phyloP scores from a whole-genome alignment of 2,329 filamentous ascomycete genomes.

The Penicillium crustosum region DNA sequence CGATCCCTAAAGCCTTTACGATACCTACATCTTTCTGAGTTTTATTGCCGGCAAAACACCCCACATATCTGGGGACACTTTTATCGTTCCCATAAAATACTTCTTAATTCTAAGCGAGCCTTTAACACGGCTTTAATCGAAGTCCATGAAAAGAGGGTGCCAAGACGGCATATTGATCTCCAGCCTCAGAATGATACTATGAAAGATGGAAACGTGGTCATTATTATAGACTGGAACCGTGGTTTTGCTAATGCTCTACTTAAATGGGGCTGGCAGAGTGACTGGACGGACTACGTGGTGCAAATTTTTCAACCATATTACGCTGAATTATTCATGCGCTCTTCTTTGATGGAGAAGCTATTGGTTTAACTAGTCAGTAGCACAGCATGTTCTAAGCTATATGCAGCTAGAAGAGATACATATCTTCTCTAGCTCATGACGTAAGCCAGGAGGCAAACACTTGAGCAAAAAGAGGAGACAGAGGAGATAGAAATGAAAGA shows the following conservation, averaged over 20 bases:
- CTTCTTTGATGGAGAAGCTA: background rate
- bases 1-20: too few species aligned
- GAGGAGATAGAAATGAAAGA: too few species aligned
- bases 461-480: too few species aligned
- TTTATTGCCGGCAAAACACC: too few species aligned
- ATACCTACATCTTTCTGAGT: too few species aligned
- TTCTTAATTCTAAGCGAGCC: background rate
- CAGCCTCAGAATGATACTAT: background rate
- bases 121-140: background rate
- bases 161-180: background rate
- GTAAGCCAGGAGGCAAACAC: too few species aligned
- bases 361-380: too few species aligned
- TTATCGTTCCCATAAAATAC: background rate
- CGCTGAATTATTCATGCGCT: background rate
- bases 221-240: background rate
- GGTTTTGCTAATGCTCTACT: background rate
- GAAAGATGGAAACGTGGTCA: background rate
- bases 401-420: too few species aligned
- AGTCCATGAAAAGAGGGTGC: background rate
- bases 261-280: background rate
- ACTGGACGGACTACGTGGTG: background rate
- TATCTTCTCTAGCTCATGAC: too few species aligned
- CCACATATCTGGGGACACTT: too few species aligned
- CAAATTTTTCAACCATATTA: background rate
- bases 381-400: too few species aligned